Conservation (phyloP, 768 basidiomycete species). For the Brasilioporus rufonigricans region DNA sequence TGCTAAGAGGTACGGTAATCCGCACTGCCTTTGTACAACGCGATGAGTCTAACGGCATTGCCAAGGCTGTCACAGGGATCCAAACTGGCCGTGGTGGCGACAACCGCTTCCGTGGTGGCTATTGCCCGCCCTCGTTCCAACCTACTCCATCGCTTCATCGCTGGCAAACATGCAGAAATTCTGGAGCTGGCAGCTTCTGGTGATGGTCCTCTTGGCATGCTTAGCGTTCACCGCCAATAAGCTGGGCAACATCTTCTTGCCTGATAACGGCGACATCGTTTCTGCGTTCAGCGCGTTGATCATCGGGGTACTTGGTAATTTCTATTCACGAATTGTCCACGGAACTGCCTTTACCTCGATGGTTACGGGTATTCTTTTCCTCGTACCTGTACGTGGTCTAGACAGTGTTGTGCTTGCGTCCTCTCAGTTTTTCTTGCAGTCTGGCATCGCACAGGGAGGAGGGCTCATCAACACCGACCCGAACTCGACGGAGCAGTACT, state of each 20-base stretch:
- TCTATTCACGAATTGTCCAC: slow-evolving; percentile 71
- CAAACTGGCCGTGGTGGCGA: slow-evolving; percentile 73
- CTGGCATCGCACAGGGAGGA: slow-evolving; percentile 73
- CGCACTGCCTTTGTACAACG: slow-evolving; percentile 7
- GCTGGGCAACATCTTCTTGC: slow-evolving; percentile 56
- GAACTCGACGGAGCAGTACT: slow-evolving; percentile 60
- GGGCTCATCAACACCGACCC: slow-evolving; percentile 53
- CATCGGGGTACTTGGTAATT: slow-evolving; percentile 75
- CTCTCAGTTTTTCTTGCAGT: slow-evolving; percentile 41
- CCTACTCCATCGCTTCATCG: slow-evolving; percentile 72
- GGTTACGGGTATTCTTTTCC: slow-evolving; percentile 91
- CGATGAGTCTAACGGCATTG: slow-evolving; percentile 27
- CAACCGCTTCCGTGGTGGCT: slow-evolving; percentile 82
- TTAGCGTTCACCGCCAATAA: slow-evolving; percentile 71
- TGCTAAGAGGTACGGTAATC: slow-evolving; percentile 27
- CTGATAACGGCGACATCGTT: slow-evolving; percentile 69
- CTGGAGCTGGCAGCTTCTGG: slow-evolving; percentile 64
- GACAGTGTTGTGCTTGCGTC: background rate
- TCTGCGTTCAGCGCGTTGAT: slow-evolving; percentile 77
- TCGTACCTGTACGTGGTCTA: slow-evolving; percentile 68
- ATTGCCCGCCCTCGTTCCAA: slow-evolving; percentile 71
- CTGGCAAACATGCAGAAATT: slow-evolving; percentile 74
- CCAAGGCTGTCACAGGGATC: slow-evolving; percentile 72
- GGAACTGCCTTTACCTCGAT: slow-evolving; percentile 88
- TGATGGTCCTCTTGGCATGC: slow-evolving; percentile 84